Conservation (phyloP, 805 yeast species). For the Cyberlindnera amylophila region DNA sequence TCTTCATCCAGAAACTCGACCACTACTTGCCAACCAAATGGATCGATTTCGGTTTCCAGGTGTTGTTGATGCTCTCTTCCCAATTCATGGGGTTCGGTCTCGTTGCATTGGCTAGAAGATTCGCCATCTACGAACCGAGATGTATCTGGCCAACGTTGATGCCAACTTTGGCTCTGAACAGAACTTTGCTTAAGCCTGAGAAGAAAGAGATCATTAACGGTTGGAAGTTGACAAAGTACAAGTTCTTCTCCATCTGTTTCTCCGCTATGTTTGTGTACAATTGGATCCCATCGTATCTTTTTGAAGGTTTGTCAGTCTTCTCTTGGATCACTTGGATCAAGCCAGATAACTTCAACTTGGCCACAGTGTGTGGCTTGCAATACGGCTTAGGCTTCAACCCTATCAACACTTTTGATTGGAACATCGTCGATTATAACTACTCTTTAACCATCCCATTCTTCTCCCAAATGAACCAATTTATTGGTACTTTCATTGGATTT, state of each 20-base stretch:
- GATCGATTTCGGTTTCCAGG: constrained; percentile 48
- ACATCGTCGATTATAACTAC: constrained; percentile 37
- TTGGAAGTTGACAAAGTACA: constrained; percentile 33
- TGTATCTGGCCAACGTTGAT: constrained; percentile 50
- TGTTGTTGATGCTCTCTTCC: constrained; percentile 47
- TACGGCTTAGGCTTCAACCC: constrained; percentile 53
- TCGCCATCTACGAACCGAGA: constrained; percentile 46
- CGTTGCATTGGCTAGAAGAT: constrained; percentile 57
- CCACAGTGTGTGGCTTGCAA: constrained; percentile 44
- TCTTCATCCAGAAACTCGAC: constrained; percentile 30
- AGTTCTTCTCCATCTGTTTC: constrained; percentile 32
- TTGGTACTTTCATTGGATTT: constrained; percentile 34
- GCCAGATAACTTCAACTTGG: constrained; percentile 46
- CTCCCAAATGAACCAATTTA: constrained; percentile 29
- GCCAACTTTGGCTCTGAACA: constrained; percentile 49
- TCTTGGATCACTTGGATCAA: constrained; percentile 59
- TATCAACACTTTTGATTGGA: constrained; percentile 52
- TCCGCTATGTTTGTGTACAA: constrained; percentile 36
- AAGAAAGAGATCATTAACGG: constrained; percentile 32
- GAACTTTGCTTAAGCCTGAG: constrained; percentile 40
- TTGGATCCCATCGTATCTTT: constrained; percentile 44
- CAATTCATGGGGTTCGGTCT: constrained; percentile 65
- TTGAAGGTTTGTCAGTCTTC: constrained; percentile 39
- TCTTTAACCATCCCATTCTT: constrained; percentile 44
- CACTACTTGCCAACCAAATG: constrained; percentile 26